A percentile compares a stretch with the other conserved stretches of the same genome.
These are phyloP conservation scores for Cladosporium sp. DNA, from an alignment of 2,329 filamentous ascomycete genomes.

Conservation along the genomic window DNA sequence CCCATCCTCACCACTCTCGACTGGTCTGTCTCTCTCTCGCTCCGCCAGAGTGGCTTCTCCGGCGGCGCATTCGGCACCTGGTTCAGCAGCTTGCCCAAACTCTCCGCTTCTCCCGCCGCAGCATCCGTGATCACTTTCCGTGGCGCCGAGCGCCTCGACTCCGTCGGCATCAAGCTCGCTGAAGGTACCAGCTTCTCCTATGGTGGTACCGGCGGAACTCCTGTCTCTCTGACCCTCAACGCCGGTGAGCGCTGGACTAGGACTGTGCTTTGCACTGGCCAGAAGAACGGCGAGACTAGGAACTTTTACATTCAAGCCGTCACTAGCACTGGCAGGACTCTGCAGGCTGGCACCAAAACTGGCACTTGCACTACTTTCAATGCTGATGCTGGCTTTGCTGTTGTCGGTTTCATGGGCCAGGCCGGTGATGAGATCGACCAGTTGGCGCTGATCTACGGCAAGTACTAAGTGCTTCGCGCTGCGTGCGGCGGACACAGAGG, in stretches of 20 bases:
- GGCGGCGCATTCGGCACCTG: conserved; percentile 4
- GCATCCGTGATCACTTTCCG: conserved; percentile 9
- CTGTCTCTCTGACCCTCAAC: not conserved
- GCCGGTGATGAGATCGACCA: conserved; percentile 5
- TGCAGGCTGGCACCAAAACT: conserved; percentile 11
- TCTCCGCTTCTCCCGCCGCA: not conserved
- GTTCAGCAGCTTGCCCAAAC: conserved; percentile 9
- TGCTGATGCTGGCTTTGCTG: conserved; percentile 10
- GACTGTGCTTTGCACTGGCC: conserved; percentile 13
- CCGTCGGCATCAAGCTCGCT: not conserved
- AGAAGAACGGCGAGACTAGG: not conserved
- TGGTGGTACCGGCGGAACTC: conserved; percentile 3
- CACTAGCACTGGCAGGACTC: conserved; percentile 8
- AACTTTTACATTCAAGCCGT: conserved; percentile 15
- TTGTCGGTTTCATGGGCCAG: conserved; percentile 15
- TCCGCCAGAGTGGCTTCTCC: conserved; percentile 12
- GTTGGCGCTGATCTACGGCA: conserved; percentile 10
- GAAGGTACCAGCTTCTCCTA: conserved; percentile 2
- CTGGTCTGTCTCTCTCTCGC: not conserved
- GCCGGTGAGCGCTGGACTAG: conserved; percentile 7
- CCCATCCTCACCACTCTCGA: conserved; percentile 8
- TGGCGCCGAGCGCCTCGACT: conserved; percentile 14
- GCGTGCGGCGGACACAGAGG: not conserved
- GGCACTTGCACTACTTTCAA: not conserved
- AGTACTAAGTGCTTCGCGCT: not conserved